A percentile compares a stretch with the other conserved stretches of the same genome.
Evolutionary conservation across 1,284 basidiomycete genomes (phyloP).

Genomic region (Leucoagaricus sp.): DNA sequence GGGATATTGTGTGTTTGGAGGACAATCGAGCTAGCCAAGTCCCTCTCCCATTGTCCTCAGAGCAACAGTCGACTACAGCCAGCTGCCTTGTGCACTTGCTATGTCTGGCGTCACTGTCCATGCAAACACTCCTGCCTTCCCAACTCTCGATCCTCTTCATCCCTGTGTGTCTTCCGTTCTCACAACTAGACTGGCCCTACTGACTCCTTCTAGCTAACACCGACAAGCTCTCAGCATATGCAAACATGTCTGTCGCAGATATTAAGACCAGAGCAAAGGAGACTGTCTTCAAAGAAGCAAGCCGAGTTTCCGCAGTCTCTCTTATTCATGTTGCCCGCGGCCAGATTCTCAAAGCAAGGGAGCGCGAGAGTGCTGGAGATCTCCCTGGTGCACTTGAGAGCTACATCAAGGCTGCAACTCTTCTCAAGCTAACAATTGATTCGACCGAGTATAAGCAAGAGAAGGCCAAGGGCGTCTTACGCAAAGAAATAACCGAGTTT

Average conservation of each 20-base stretch:
- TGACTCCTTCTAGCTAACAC: slow-evolving; percentile 9
- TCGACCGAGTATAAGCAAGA: slow-evolving; percentile 54
- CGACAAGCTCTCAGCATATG: slow-evolving; percentile 20
- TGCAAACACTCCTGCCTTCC: slow-evolving; percentile 30
- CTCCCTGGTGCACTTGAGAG: slow-evolving; percentile 58
- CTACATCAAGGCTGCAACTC: slow-evolving; percentile 59
- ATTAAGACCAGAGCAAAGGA: slow-evolving; percentile 67
- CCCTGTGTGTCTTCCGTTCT: slow-evolving; percentile 22
- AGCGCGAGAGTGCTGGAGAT: slow-evolving; percentile 56
- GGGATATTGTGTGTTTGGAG: slow-evolving; percentile 5
- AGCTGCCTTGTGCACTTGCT: slow-evolving; percentile 3
- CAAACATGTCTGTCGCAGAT: slow-evolving; percentile 52
- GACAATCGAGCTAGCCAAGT: no score
- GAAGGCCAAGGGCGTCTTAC: slow-evolving; percentile 45
- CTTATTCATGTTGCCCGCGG: slow-evolving; percentile 62
- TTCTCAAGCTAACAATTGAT: slow-evolving; percentile 58
- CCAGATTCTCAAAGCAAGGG: slow-evolving; percentile 52
- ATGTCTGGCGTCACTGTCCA: slow-evolving; percentile 43
- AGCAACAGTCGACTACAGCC: not conserved
- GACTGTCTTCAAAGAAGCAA: slow-evolving; percentile 51
- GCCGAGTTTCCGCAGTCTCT: slow-evolving; percentile 52
- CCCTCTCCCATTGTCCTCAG: no score
- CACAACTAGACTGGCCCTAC: not conserved
- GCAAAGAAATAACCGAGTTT: slow-evolving; percentile 60
- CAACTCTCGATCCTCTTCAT: slow-evolving; percentile 30